Conservation (phyloP, 1,284 basidiomycete species). For the Takashimella tepidaria region DNA sequence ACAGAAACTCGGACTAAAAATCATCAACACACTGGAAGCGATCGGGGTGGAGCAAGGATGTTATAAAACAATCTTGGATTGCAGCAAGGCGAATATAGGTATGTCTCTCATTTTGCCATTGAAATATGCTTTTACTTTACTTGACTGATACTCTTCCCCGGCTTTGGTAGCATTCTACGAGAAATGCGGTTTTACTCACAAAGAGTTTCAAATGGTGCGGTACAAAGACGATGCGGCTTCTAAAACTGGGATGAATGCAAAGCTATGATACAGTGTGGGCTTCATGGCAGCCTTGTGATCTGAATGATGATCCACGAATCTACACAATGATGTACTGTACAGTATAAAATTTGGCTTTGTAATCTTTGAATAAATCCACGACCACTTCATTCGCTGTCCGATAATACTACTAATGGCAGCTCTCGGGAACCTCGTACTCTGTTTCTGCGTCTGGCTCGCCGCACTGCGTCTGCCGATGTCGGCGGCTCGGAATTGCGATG, state of each 20-base stretch:
- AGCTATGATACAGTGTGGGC: no score
- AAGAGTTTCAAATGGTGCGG: constrained; percentile 82
- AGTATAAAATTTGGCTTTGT: no score
- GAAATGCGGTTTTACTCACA: constrained; percentile 87
- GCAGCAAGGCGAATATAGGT: constrained; percentile 86
- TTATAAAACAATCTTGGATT: constrained; percentile 97
- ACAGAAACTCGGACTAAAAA: constrained; percentile 70
- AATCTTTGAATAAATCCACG: no score
- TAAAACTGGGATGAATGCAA: background rate
- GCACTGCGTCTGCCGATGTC: no score
- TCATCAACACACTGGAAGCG: constrained; percentile 77
- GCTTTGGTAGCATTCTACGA: constrained; percentile 78
- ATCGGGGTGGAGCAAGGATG: constrained; percentile 71
- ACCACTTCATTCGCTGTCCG: background rate
- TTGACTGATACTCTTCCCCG: constrained; percentile 6
- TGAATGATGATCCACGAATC: no score
- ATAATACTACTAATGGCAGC: background rate
- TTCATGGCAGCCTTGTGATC: no score
- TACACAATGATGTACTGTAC: no score
- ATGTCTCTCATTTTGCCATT: constrained; percentile 42
- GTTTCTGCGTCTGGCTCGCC: no score
- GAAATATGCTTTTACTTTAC: constrained; percentile 7
- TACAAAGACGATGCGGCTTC: constrained; percentile 29
- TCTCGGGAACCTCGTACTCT: background rate
- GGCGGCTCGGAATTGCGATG: no score